Evolutionary conservation across 179 eudicot genomes (phyloP).

Genomic region (Beta corolliflora): DNA sequence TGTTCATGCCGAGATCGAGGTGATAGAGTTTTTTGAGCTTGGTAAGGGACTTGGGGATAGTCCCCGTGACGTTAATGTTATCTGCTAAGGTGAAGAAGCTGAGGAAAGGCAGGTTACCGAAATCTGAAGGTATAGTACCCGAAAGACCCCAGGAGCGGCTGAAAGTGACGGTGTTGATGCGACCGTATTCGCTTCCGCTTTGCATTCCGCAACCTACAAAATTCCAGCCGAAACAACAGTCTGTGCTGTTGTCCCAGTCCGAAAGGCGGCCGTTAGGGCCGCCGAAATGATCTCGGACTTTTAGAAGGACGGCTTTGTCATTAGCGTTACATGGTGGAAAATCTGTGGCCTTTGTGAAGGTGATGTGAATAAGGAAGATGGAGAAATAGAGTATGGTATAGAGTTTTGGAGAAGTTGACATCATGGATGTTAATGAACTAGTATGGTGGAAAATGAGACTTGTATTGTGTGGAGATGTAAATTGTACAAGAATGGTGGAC

Average conservation of each 20-base stretch:
- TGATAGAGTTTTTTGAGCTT: background rate
- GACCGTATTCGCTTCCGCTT: background rate
- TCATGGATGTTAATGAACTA: background rate
- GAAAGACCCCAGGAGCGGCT: constrained; percentile 13
- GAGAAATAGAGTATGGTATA: no score
- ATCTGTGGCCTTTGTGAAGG: background rate
- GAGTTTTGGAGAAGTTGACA: background rate
- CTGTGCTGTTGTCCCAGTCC: background rate
- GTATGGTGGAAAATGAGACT: background rate
- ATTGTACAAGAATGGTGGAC: no score
- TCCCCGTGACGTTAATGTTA: constrained; percentile 23
- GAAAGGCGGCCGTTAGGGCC: constrained; percentile 12
- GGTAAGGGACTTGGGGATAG: constrained; percentile 18
- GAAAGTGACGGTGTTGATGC: background rate
- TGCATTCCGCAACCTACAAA: background rate
- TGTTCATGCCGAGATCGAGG: background rate
- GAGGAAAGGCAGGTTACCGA: background rate
- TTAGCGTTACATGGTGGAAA: constrained; percentile 8
- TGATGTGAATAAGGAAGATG: background rate
- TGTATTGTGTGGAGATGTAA: no score
- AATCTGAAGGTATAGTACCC: background rate
- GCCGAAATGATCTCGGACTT: constrained; percentile 6
- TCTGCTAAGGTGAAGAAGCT: constrained; percentile 2
- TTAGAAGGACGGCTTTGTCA: constrained; percentile 4
- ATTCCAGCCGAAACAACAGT: constrained; percentile 11